A percentile compares a stretch with the other conserved stretches of the same genome.
These are phyloP conservation scores for Colletotrichum siamense DNA, from an alignment of 2,329 filamentous ascomycete species.

Conservation along the genomic window DNA sequence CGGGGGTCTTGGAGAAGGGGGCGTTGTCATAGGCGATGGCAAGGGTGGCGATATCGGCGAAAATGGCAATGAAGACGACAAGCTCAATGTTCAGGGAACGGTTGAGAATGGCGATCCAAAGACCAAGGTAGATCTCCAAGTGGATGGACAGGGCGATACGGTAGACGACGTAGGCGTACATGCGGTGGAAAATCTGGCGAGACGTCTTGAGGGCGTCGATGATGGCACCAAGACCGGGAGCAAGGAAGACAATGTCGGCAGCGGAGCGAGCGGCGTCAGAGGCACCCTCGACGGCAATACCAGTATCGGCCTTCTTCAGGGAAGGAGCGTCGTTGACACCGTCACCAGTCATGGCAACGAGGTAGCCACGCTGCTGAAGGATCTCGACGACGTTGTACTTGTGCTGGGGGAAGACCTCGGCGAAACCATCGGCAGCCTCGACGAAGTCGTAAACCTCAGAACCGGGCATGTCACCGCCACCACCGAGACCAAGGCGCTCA, in stretches of 20 bases:
- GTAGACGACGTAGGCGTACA: constrained; percentile 96
- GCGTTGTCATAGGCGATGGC: constrained; percentile 95
- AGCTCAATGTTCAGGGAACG: constrained; percentile 83
- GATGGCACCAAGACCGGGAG: constrained; percentile 88
- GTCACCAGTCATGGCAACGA: constrained; percentile 96
- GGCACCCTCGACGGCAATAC: constrained; percentile 92
- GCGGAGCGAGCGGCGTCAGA: constrained; percentile 91
- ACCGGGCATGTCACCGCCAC: constrained; percentile 90
- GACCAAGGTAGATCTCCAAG: constrained; percentile 87
- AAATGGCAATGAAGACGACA: constrained; percentile 93
- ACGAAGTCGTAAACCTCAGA: constrained; percentile 96
- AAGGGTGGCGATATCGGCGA: constrained; percentile 89
- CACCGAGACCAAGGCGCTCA: constrained; percentile 88
- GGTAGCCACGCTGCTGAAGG: constrained; percentile 89
- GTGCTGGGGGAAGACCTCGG: constrained; percentile 93
- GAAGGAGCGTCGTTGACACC: constrained; percentile 95
- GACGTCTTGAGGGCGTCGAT: constrained; percentile 93
- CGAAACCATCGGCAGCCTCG: constrained; percentile 93
- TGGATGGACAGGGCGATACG: constrained; percentile 92
- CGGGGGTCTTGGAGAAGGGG: constrained; percentile 45
- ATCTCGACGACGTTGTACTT: constrained; percentile 95
- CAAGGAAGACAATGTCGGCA: constrained; percentile 93
- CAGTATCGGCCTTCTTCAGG: constrained; percentile 93
- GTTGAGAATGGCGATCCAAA: constrained; percentile 92
- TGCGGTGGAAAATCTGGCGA: constrained; percentile 94